These are phyloP conservation scores for Myxozyma vanderwaltii DNA, from an alignment of 805 yeast genomes.

Conservation along the genomic window DNA sequence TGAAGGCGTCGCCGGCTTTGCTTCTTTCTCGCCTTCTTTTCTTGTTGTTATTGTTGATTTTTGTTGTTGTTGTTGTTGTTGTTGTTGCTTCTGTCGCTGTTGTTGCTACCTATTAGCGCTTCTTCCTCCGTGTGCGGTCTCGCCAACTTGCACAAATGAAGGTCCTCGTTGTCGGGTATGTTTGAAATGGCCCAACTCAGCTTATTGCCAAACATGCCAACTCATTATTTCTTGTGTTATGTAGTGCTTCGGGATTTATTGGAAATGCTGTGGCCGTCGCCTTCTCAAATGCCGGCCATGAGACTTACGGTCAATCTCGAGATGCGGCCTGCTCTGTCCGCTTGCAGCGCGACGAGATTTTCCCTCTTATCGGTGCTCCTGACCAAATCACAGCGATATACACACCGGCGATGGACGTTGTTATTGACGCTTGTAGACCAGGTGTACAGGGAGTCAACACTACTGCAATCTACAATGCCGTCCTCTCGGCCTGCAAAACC, in stretches of 20 bases:
- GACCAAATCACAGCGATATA: background rate
- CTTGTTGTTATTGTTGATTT: background rate
- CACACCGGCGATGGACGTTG: slow-evolving; percentile 18
- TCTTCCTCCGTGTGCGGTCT: too few species aligned
- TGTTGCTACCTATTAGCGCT: too few species aligned
- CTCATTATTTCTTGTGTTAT: background rate
- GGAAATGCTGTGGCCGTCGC: slow-evolving; percentile 15
- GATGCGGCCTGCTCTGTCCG: background rate
- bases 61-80: too few species aligned
- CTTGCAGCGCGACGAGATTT: slow-evolving; percentile 15
- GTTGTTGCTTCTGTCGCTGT: too few species aligned
- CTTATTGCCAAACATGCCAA: too few species aligned
- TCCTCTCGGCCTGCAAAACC: slow-evolving; percentile 1
- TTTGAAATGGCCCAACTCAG: too few species aligned
- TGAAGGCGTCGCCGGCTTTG: too few species aligned
- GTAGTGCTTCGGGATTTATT: slow-evolving; percentile 20
- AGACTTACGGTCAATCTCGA: slow-evolving; percentile 22
- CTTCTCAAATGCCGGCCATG: slow-evolving; percentile 20
- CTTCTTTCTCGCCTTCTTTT: background rate
- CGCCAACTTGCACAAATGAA: too few species aligned
- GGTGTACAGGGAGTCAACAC: slow-evolving; percentile 7
- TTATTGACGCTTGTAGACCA: slow-evolving; percentile 16
- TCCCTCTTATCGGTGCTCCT: slow-evolving; percentile 20
- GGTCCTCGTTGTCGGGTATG: slow-evolving; percentile 19
- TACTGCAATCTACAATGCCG: slow-evolving; percentile 15